Base-by-base conservation (phyloP, 148 eudicot species). In the Nepenthes mirabilis region DNA sequence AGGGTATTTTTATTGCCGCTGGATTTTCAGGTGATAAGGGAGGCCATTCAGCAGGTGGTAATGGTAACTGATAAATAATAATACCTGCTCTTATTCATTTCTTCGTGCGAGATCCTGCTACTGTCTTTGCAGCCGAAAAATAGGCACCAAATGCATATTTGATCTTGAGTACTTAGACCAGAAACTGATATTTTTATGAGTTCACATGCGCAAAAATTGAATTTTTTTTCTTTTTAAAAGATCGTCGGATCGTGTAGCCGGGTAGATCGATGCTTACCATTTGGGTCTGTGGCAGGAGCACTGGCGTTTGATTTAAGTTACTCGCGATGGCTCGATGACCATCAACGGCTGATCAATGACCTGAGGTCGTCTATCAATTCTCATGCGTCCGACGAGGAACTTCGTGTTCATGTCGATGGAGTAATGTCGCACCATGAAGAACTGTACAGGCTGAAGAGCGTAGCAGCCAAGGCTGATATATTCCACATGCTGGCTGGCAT, bases 401-500 rank as follows among this genome's bases (percentile, higher is more conserved):
- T 93, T 37, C 72, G 83, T 47, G 62, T 77, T 59, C 80, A 80
- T 37, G 95, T 93, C 4, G 96, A 86, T 23, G 81, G 79, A 34
- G 76, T 93, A 52, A 82, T 89, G 91, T 77, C 79, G 6, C 88
- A 89, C 62, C 88, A 80, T 34, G 90, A 86, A 5, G 91, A 89
- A 36, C 57, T 82, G 57, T 86, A 80, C 61, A 75, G 82, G 65
- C 75, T 89, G 1, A 93, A 93, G 70, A 70, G 72, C 56, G 33
- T 82, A 33, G 91, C 81, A 50, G 75, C 81, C 8, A 93, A 89
- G 65, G 70, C 87, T 2, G 95, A 93, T 68, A 82, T 86, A 9
- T 93, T 93, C 72, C 95, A 93, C 70, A 68, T 93, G 81, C 85
- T 93, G 0, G 86, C 99, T 23, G 99, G 99, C 73, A 86, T 89